These are phyloP conservation scores for Inga leiocalycina DNA, from an alignment of 306 rosid species.

Conservation along the genomic window DNA sequence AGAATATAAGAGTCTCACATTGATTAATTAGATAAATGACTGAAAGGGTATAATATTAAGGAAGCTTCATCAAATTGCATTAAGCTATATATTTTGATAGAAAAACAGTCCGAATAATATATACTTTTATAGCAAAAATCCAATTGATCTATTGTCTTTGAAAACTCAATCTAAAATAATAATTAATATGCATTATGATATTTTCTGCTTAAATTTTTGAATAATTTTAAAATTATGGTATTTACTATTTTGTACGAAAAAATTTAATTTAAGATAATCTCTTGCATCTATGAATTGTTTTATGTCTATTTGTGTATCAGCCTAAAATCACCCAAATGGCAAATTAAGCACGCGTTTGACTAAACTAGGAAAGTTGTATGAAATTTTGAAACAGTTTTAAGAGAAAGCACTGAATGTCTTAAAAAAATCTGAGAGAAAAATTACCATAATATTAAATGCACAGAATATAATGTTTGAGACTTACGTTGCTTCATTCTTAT, in stretches of 20 bases:
- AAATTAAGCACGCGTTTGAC: neutral
- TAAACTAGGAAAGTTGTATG: neutral
- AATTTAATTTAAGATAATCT: neutral
- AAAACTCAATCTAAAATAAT: neutral
- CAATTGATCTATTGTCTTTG: neutral
- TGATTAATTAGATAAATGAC: no score
- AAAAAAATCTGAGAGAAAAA: neutral
- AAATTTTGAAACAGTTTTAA: neutral
- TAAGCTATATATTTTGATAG: no score
- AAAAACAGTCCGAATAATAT: no score
- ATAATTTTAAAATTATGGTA: no score
- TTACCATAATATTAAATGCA: neutral
- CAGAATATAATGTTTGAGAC: neutral
- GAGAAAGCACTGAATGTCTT: neutral
- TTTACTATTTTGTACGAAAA: no score
- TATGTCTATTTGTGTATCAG: constrained; percentile 45
- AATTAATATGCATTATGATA: neutral
- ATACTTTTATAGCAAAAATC: no score
- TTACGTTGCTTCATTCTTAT: neutral
- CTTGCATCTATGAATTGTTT: neutral
- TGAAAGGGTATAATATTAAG: no score
- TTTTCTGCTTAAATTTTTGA: neutral
- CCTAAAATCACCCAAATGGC: constrained; percentile 14
- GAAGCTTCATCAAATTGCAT: no score
- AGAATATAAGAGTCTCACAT: no score